Conservation (phyloP, 306 rosid genomes). For the Quercus parvula region DNA sequence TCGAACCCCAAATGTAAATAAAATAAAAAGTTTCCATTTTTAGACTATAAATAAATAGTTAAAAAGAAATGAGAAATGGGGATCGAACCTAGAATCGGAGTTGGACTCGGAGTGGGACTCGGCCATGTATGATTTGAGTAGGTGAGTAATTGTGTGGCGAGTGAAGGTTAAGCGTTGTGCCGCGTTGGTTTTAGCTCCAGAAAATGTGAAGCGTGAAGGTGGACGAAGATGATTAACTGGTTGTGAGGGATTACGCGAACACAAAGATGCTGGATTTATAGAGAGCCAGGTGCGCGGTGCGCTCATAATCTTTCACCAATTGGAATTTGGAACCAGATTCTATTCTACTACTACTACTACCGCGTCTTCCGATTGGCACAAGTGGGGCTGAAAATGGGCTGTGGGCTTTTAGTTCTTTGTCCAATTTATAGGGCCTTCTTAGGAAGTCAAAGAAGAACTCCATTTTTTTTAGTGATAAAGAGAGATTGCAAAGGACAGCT, state of each 20-base stretch:
- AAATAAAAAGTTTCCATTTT: too few relatives aligned
- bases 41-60: background rate
- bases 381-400: too few relatives aligned
- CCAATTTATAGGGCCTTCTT: too few relatives aligned
- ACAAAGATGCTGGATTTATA: background rate
- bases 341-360: background rate
- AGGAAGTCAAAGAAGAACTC: too few relatives aligned
- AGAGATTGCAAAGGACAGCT: too few relatives aligned
- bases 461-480: too few relatives aligned
- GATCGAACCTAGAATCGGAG: conserved; percentile 46
- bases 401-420: too few relatives aligned
- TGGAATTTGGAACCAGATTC: background rate
- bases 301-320: background rate
- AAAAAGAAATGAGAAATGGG: conserved; percentile 2
- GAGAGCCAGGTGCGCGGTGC: background rate
- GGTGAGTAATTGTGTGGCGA: background rate
- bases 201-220: background rate
- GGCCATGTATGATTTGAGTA: conserved; percentile 35
- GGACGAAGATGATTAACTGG: background rate
- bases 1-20: too few relatives aligned
- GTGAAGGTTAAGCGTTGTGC: background rate
- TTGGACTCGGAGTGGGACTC: background rate
- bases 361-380: too few relatives aligned
- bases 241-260: background rate
- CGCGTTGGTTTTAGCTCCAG: background rate